A percentile compares a stretch with the other conserved stretches of the same genome.
phyloP scores from a whole-genome alignment of 2,329 filamentous ascomycete genomes.

The Fusarium sp. region DNA sequence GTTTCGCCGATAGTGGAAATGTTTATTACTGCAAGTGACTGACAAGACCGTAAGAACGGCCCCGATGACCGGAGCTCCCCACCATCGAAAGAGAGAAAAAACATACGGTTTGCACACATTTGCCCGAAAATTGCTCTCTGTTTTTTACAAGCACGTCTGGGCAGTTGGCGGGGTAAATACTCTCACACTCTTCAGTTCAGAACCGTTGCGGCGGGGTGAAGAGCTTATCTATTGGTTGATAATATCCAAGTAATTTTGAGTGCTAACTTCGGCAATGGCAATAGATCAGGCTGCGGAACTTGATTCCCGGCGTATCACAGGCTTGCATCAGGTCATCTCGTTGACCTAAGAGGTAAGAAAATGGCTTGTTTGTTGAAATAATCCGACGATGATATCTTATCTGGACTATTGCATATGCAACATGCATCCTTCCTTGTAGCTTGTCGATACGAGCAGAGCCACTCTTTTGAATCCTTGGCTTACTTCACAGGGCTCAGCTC shows the following conservation, averaged over 20 bases:
- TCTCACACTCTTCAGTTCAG: conserved; percentile 8
- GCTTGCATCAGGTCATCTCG: conserved; percentile 12
- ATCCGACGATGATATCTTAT: conserved; percentile 3
- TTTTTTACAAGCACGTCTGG: not conserved
- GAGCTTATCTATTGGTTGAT: conserved; percentile 26
- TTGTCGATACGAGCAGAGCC: conserved; percentile 29
- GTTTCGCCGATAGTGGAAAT: conserved; percentile 21
- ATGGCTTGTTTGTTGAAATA: no score
- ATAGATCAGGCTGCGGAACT: not conserved
- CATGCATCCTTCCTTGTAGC: conserved; percentile 7
- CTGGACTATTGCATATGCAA: conserved; percentile 1
- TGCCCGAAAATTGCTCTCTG: conserved; percentile 20
- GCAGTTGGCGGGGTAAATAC: conserved; percentile 37
- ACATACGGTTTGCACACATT: conserved; percentile 13
- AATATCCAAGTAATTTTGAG: not conserved
- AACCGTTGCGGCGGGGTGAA: conserved; percentile 19
- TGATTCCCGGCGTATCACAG: not conserved
- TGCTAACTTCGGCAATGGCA: conserved; percentile 21
- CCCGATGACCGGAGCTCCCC: conserved; percentile 30
- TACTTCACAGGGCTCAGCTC: conserved; percentile 1
- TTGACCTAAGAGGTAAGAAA: no score
- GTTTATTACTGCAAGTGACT: conserved; percentile 21
- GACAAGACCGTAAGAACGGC: conserved; percentile 6
- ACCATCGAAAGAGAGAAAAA: conserved; percentile 2
- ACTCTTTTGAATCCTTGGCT: conserved; percentile 10